These are phyloP conservation scores for Melanomma pulvis-pyrius DNA, from an alignment of 495 filamentous ascomycete genomes.

Conservation along the genomic window DNA sequence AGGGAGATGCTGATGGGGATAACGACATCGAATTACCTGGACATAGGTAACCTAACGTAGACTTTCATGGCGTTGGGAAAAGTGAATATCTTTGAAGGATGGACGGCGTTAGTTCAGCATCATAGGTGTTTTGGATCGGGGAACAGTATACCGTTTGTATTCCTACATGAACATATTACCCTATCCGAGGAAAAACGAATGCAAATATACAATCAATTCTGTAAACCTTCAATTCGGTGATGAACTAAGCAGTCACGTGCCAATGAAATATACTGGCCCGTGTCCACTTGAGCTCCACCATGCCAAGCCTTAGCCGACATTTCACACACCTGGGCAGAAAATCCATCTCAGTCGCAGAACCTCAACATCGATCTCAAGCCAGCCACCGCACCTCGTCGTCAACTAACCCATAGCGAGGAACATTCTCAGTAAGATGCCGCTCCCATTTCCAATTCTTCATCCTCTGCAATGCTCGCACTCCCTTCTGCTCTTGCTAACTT, in stretches of 20 bases:
- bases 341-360: not conserved
- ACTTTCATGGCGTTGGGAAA: not conserved
- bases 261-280: too few species aligned
- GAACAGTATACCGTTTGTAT: not conserved
- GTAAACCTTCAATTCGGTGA: not conserved
- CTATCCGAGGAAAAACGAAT: not conserved
- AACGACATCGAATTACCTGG: slow-evolving; percentile 38
- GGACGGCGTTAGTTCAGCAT: not conserved
- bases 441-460: not conserved
- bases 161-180: not conserved
- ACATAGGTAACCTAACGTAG: slow-evolving; percentile 24
- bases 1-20: slow-evolving; percentile 36
- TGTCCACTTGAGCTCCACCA: too few species aligned
- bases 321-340: slow-evolving; percentile 1
- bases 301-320: slow-evolving; percentile 9
- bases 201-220: not conserved
- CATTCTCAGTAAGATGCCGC: slow-evolving; percentile 2
- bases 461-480: not conserved
- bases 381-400: not conserved
- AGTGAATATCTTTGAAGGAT: not conserved
- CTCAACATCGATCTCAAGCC: slow-evolving; percentile 1
- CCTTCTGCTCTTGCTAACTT: slow-evolving; percentile 8
- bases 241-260: too few species aligned
- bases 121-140: not conserved
- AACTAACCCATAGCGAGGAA: slow-evolving; percentile 8